Percentiles rank a stretch among this genome's conserved stretches.
Conservation (phyloP, 257 asterid genomes). For the Solanum piurae region DNA sequence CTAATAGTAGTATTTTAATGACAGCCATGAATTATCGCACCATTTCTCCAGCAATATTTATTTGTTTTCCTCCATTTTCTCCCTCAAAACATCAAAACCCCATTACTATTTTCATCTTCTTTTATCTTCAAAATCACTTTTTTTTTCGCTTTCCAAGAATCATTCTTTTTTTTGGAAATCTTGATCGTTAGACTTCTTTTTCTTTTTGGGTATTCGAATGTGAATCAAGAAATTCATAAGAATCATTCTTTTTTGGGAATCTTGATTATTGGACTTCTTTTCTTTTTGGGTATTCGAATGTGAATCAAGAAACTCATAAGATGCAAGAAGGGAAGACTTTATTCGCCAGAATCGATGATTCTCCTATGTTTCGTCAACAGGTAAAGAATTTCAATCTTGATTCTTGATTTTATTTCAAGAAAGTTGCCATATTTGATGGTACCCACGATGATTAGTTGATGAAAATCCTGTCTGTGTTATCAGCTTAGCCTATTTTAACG, state of each 20-base stretch:
- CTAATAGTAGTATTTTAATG: conserved; percentile 4
- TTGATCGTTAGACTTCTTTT: background rate
- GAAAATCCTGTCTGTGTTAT: background rate
- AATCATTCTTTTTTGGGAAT: background rate
- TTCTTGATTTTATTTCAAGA: background rate
- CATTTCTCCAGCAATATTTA: conserved; percentile 17
- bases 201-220: background rate
- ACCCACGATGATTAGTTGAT: background rate
- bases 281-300: background rate
- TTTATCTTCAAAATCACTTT: background rate
- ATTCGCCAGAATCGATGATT: conserved; percentile 76
- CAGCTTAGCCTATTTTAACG: background rate
- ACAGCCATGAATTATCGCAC: conserved; percentile 42
- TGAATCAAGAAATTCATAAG: background rate
- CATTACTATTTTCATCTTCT: conserved; percentile 3
- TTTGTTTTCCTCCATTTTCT: conserved; percentile 38
- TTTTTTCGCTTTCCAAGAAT: background rate
- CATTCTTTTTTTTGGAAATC: background rate
- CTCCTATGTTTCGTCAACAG: conserved; percentile 99
- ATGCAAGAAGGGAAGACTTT: conserved; percentile 57
- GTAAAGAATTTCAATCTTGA: conserved; percentile 15
- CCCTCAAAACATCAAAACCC: background rate
- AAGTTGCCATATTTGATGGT: background rate
- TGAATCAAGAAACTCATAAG: background rate
- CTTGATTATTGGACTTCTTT: background rate